Conservation (phyloP, 352 stramenopile species). For the Globisporangium carolinianum region DNA sequence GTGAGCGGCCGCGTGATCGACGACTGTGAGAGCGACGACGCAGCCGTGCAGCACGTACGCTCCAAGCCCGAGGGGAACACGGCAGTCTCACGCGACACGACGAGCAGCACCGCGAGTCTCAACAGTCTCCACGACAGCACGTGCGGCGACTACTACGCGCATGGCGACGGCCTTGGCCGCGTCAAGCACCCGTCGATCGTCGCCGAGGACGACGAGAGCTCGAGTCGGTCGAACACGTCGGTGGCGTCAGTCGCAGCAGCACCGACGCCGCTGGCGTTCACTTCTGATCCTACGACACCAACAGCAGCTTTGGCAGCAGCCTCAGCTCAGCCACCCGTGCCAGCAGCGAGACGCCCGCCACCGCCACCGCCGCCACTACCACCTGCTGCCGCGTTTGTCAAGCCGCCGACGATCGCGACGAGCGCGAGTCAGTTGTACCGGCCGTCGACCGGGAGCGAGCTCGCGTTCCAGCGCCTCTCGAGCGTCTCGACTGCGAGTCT, state of each 20-base stretch:
- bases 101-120: constrained; percentile 10
- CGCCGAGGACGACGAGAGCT: constrained; percentile 12
- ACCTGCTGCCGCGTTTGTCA: constrained; percentile 7
- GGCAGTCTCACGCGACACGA: constrained; percentile 8
- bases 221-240: neutral
- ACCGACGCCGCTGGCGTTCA: neutral
- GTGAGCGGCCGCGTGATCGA: neutral
- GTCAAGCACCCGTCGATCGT: constrained; percentile 12
- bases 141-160: constrained; percentile 13
- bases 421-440: constrained; percentile 7
- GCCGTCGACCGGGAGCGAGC: constrained; percentile 9
- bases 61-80: too few relatives aligned
- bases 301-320: neutral
- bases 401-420: neutral
- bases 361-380: constrained; percentile 6
- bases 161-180: constrained; percentile 10
- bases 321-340: too few relatives aligned
- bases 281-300: constrained; percentile 4
- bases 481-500: constrained; percentile 12
- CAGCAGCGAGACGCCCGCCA: neutral
- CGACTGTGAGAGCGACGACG: neutral
- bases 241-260: neutral
- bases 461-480: constrained; percentile 14
- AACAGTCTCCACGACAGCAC: constrained; percentile 18
- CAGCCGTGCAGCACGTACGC: neutral